Percentiles rank a stretch among this genome's conserved stretches.
These are phyloP conservation scores for Annulohypoxylon stygium DNA, from an alignment of 495 filamentous ascomycete genomes.

Conservation along the genomic window DNA sequence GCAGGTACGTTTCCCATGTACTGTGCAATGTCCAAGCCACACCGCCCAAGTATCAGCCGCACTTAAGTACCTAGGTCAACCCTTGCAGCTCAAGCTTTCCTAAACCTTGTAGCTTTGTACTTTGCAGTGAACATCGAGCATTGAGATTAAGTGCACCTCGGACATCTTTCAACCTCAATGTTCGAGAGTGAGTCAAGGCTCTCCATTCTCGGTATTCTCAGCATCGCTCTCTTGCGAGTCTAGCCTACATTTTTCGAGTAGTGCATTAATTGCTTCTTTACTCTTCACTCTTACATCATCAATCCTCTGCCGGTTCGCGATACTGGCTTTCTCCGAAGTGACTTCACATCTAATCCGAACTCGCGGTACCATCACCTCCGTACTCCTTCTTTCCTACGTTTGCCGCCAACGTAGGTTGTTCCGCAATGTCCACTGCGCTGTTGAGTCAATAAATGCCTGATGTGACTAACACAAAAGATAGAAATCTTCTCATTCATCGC, in stretches of 20 bases:
- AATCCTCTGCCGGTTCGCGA: background rate
- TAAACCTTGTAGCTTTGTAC: background rate
- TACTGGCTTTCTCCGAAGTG: background rate
- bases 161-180: slow-evolving; percentile 9
- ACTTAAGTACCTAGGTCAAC: background rate
- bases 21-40: background rate
- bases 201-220: background rate
- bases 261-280: background rate
- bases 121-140: background rate
- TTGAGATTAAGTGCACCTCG: too few species aligned
- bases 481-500: background rate
- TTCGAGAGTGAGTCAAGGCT: slow-evolving; percentile 1
- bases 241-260: background rate
- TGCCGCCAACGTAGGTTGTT: background rate
- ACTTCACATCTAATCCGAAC: background rate
- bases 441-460: background rate
- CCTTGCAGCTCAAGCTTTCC: background rate
- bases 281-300: background rate
- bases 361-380: background rate
- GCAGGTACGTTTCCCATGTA: background rate
- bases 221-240: background rate
- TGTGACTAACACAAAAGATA: background rate
- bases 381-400: background rate
- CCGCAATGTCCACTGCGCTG: background rate
- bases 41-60: background rate